These are phyloP conservation scores for Nannochloropsis salina DNA, from an alignment of 108 stramenopile genomes.

Conservation along the genomic window DNA sequence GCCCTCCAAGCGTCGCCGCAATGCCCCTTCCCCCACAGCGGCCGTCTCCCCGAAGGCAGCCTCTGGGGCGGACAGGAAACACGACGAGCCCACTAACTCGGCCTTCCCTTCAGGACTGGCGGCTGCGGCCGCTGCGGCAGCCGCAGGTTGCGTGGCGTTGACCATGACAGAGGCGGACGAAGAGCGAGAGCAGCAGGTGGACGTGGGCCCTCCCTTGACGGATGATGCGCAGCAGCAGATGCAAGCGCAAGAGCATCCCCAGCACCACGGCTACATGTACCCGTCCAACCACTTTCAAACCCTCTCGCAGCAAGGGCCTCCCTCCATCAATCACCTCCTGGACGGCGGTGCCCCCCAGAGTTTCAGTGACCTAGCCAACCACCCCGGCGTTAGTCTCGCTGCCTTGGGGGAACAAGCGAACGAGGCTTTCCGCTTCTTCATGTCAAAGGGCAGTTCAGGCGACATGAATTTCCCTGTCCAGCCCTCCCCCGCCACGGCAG, in stretches of 20 bases:
- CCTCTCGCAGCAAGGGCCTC: not conserved
- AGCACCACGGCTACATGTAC: not conserved
- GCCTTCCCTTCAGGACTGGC: not conserved
- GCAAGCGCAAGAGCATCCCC: not conserved
- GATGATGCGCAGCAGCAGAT: not conserved
- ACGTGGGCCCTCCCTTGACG: not conserved
- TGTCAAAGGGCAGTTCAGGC: not conserved
- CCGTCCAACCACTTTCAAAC: conserved; percentile 1
- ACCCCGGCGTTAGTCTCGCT: not conserved
- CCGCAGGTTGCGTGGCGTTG: not conserved
- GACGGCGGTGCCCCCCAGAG: not conserved
- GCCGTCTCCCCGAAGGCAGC: not conserved
- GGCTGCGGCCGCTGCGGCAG: not conserved
- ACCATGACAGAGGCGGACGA: conserved; percentile 3
- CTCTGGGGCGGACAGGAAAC: not conserved
- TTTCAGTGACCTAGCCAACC: not conserved
- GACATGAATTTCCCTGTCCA: conserved; percentile 10
- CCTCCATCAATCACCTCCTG: not conserved
- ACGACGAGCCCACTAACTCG: not conserved
- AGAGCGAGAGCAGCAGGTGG: conserved; percentile 16
- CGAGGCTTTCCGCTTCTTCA: not conserved
- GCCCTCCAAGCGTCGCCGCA: not conserved
- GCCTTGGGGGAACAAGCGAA: not conserved
- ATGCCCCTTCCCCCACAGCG: not conserved
- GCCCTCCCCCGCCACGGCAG: not conserved